Base-by-base conservation (phyloP, 306 rosid genomes). In the Sindora glabra region DNA sequence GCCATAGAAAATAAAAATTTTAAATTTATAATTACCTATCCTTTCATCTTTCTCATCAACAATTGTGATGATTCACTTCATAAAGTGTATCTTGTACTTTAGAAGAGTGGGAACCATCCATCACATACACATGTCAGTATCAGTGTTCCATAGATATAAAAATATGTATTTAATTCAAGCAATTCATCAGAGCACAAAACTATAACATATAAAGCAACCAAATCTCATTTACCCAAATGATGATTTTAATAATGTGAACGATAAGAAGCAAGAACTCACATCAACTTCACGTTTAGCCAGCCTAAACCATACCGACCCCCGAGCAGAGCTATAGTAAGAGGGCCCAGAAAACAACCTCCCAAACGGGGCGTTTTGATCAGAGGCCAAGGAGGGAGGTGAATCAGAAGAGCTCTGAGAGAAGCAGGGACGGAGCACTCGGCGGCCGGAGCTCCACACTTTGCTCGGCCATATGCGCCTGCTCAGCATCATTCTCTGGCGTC, bases 401-500 rank as follows among this genome's bases (percentile, higher is more conserved):
- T 17, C 15, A 3, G 18, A 27, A 11, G 32, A 42, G 55, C 2
- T 2, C 15, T 25, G 47, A 10, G 44, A 61, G 34, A 47, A 7
- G 47, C 14, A 33, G 25, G 56, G 41, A 27, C 13, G 44, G 10
- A 69, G 12, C 46, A 64, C 64, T 25, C 75, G 70, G 8, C 42
- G 33, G 48, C 33, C 64, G 67, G 77, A 57, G 74, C 50, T 49
- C 48, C 65, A 65, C 50, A 56, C 67, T 26, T 48, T 67, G 49
- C 5, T 72, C 48, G 46, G 71, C 42, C 63, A 79, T 55, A 77
- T 15, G 48, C 75, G 66, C 74, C 78, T 12, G 23, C 64, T 27
- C 50, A 77, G 65, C 86, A 77, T 63, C 47, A 14, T 52, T 19
- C 21, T 29, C 52, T n/a, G n/a, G n/a, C n/a, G n/a, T n/a, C n/a